These are phyloP conservation scores for Mycena rosella DNA, from an alignment of 768 basidiomycete genomes.

Conservation along the genomic window DNA sequence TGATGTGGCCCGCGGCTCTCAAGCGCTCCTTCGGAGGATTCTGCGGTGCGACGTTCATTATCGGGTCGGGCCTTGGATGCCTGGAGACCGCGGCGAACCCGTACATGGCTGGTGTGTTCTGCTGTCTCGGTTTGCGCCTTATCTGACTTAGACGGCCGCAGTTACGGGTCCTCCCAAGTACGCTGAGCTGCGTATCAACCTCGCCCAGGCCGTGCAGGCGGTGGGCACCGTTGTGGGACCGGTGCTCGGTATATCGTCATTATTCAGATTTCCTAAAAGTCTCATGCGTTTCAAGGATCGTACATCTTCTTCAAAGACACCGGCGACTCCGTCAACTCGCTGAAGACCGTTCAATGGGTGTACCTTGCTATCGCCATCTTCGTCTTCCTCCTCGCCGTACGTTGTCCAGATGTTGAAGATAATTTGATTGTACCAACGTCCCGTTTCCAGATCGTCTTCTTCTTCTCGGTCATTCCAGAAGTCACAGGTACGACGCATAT, in stretches of 20 bases:
- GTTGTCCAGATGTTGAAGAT: neutral
- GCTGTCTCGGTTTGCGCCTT: neutral
- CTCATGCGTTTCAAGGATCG: slow-evolving; percentile 29
- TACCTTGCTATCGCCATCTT: slow-evolving; percentile 51
- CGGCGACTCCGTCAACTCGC: slow-evolving; percentile 45
- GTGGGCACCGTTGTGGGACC: slow-evolving; percentile 50
- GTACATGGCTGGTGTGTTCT: slow-evolving; percentile 48
- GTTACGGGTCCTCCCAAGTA: slow-evolving; percentile 51
- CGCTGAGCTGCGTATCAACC: slow-evolving; percentile 50
- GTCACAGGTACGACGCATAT: slow-evolving; percentile 37
- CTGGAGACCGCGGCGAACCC: slow-evolving; percentile 52
- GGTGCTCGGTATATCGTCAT: slow-evolving; percentile 40
- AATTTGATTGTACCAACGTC: neutral
- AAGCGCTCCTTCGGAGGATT: slow-evolving; percentile 51
- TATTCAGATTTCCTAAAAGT: no score
- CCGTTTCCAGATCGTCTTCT: slow-evolving; percentile 43
- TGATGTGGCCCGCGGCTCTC: slow-evolving; percentile 53
- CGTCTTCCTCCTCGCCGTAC: slow-evolving; percentile 46
- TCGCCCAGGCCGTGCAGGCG: slow-evolving; percentile 51
- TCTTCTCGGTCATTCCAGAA: slow-evolving; percentile 50
- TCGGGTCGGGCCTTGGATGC: slow-evolving; percentile 49
- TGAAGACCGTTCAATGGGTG: slow-evolving; percentile 51
- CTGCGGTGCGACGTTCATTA: slow-evolving; percentile 52
- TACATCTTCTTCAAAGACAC: slow-evolving; percentile 52
- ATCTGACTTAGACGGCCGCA: neutral